Evolutionary conservation across 208 protist species (phyloP).

Genomic region (Crithidia sp.): DNA sequence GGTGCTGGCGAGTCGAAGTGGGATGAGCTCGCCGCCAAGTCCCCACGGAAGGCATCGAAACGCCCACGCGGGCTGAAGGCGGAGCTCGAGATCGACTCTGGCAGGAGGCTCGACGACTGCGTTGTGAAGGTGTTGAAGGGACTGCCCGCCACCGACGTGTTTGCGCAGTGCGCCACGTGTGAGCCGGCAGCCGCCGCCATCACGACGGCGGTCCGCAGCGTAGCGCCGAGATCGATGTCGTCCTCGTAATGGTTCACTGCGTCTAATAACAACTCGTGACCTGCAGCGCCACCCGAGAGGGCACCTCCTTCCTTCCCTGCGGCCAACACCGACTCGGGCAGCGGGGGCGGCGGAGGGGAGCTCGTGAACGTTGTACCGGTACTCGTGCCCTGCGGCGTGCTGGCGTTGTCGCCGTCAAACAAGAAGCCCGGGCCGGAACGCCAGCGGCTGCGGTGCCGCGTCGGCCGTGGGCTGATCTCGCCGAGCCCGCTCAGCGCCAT

Average conservation of each 20-base stretch:
- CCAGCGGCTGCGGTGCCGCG: neutral
- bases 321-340: constrained; percentile 3
- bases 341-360: constrained; percentile 5
- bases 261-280: neutral
- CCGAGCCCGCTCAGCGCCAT: neutral
- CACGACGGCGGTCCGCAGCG: constrained; percentile 31
- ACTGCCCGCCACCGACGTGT: neutral
- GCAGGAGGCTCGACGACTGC: constrained; percentile 13
- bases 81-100: constrained; percentile 3
- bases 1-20: neutral
- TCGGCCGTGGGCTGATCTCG: neutral
- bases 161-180: constrained; percentile 9
- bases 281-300: neutral
- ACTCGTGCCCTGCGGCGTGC: neutral
- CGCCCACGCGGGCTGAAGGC: constrained; percentile 9
- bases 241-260: constrained; percentile 14
- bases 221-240: constrained; percentile 25
- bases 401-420: neutral
- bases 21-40: neutral
- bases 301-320: neutral
- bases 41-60: neutral
- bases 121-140: constrained; percentile 4
- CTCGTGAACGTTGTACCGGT: neutral
- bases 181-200: constrained; percentile 26
- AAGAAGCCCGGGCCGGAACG: neutral